Evolutionary conservation across 2,329 filamentous ascomycete genomes (phyloP).

Genomic region (Beauveria bassiana): DNA sequence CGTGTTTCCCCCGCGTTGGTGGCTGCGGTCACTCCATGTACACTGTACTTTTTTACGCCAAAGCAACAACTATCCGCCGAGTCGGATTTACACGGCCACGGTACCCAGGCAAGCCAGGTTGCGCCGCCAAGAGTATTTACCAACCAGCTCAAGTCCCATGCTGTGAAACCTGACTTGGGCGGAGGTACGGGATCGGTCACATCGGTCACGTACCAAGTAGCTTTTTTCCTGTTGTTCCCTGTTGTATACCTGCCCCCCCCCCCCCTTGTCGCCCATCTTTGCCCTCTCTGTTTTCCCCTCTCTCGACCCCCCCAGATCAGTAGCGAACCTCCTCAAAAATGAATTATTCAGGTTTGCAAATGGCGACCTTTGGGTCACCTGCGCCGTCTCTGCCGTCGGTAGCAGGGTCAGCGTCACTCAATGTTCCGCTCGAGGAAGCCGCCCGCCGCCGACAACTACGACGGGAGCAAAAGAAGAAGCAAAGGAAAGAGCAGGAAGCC

Average conservation of each 20-base stretch:
- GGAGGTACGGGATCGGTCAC: not conserved
- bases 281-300: not conserved
- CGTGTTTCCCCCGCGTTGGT: not conserved
- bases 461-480: not conserved
- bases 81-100: conserved; percentile 6
- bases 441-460: not conserved
- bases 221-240: not conserved
- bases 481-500: not conserved
- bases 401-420: not conserved
- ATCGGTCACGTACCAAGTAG: too few relatives aligned
- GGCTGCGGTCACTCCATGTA: not conserved
- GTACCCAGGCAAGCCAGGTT: not conserved
- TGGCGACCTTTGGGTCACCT: conserved; percentile 4
- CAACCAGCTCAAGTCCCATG: too few relatives aligned
- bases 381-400: not conserved
- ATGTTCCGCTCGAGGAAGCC: not conserved
- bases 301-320: not conserved
- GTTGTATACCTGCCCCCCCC: not conserved
- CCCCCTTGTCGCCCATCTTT: not conserved
- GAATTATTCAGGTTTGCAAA: not conserved
- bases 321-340: not conserved
- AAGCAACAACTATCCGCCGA: not conserved
- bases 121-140: too few relatives aligned
- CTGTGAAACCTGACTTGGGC: not conserved
- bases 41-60: not conserved